Evolutionary conservation across 2,329 filamentous ascomycete species (phyloP).

Genomic region (Reticulascus tulasneorum): DNA sequence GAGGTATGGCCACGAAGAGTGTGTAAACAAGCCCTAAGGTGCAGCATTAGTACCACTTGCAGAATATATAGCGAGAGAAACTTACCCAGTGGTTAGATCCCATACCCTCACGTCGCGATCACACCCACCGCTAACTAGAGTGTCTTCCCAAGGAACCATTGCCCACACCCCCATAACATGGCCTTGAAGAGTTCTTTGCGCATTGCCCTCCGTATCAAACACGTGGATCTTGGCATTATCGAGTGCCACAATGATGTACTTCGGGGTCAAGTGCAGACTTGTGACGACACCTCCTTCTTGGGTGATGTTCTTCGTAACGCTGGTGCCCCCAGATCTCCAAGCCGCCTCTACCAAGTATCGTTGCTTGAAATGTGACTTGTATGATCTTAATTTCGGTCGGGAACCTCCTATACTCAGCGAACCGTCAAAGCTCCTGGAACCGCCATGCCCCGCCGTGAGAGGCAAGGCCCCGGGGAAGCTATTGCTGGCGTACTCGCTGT

Average conservation of each 20-base stretch:
- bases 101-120: conserved; percentile 96
- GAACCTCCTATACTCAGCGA: conserved; percentile 29
- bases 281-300: conserved; percentile 97
- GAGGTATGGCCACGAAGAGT: conserved; percentile 92
- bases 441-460: conserved; percentile 27
- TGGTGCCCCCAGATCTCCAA: conserved; percentile 87
- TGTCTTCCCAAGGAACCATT: conserved; percentile 97
- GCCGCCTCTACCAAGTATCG: conserved; percentile 95
- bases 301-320: conserved; percentile 82
- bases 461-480: conserved; percentile 43
- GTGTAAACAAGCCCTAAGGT: conserved; percentile 67
- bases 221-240: conserved; percentile 99
- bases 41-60: conserved; percentile 15
- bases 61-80: conserved; percentile 1
- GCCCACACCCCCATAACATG: conserved; percentile 99
- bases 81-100: conserved; percentile 90
- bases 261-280: conserved; percentile 86
- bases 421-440: conserved; percentile 55
- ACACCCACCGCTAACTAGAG: conserved; percentile 91
- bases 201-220: conserved; percentile 86
- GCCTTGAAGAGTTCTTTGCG: conserved; percentile 83
- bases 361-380: conserved; percentile 97
- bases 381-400: conserved; percentile 70
- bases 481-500: conserved; percentile 27
- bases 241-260: conserved; percentile 95